A percentile compares a stretch with the other conserved stretches of the same genome.
Evolutionary conservation across 2,329 filamentous ascomycete species (phyloP).

Genomic region (Aspergillus ustus): DNA sequence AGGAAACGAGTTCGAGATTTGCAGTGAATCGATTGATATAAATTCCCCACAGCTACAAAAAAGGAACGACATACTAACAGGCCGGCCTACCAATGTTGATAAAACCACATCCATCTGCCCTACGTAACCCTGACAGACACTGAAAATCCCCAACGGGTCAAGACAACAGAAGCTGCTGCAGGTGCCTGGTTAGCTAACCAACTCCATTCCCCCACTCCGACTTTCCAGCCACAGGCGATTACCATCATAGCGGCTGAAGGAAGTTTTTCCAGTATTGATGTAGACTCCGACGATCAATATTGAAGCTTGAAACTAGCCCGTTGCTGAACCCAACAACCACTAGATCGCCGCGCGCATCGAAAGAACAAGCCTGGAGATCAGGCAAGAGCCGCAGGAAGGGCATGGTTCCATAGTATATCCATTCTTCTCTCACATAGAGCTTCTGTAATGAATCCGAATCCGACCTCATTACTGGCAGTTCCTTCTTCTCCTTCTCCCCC

Average conservation of each 20-base stretch:
- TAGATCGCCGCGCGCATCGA: neutral
- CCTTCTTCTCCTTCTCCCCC: neutral
- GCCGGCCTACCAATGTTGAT: no score
- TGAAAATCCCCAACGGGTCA: neutral
- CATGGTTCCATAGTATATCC: neutral
- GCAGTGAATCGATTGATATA: no score
- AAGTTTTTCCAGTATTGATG: slow-evolving; percentile 1
- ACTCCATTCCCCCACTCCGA: no score
- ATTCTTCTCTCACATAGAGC: neutral
- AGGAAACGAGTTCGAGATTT: no score
- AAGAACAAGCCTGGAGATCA: neutral
- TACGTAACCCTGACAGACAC: neutral
- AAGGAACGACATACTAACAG: no score
- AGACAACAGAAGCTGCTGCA: no score
- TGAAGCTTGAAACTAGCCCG: neutral
- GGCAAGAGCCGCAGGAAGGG: slow-evolving; percentile 1
- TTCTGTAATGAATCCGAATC: slow-evolving; percentile 1
- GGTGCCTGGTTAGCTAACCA: neutral
- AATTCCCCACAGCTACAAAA: no score
- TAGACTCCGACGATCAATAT: neutral
- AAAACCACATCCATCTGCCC: no score
- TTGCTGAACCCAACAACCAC: neutral
- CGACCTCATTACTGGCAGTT: neutral
- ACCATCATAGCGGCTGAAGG: neutral
- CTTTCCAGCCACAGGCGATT: no score